A percentile compares a stretch with the other conserved stretches of the same genome.
Evolutionary conservation across 2,329 filamentous ascomycete genomes (phyloP).

Genomic region (Graphilbum sp.): DNA sequence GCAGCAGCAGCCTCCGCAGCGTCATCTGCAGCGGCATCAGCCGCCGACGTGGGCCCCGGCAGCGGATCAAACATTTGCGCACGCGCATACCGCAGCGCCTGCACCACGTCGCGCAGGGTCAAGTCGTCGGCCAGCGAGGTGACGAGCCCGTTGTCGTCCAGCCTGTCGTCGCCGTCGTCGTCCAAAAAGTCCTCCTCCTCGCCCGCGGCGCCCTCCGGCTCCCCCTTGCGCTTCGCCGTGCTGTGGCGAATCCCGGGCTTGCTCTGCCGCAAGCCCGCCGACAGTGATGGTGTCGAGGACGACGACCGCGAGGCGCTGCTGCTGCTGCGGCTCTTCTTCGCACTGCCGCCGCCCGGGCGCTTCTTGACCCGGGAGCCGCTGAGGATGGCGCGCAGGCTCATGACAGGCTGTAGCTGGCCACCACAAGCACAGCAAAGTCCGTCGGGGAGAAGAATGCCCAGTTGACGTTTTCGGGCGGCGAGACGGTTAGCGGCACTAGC

Average conservation of each 20-base stretch:
- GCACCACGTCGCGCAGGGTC: constrained; percentile 42
- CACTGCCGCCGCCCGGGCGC: not conserved
- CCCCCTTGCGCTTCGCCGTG: too few relatives aligned
- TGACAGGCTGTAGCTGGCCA: constrained; percentile 4
- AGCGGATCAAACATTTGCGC: constrained; percentile 47
- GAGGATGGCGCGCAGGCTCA: constrained; percentile 12
- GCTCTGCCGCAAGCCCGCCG: constrained; percentile 6
- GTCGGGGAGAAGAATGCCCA: not conserved
- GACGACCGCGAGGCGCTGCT: constrained; percentile 3
- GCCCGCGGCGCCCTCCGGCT: constrained; percentile 13
- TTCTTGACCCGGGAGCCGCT: constrained; percentile 11
- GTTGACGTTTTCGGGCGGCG: too few relatives aligned
- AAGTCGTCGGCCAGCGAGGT: constrained; percentile 37
- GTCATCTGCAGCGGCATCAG: not conserved
- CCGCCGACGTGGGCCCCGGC: constrained; percentile 28
- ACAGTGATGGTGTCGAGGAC: constrained; percentile 8
- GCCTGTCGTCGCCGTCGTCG: constrained; percentile 16
- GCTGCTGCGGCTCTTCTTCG: not conserved
- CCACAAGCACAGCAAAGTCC: not conserved
- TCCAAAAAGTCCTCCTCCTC: constrained; percentile 20
- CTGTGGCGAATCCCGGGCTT: constrained; percentile 5
- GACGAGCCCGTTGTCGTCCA: constrained; percentile 45
- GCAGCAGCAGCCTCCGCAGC: too few relatives aligned
- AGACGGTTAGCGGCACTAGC: not conserved
- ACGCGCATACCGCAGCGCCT: constrained; percentile 47